Evolutionary conservation across 257 asterid genomes (phyloP).

Genomic region (Solanum infundibuliforme): DNA sequence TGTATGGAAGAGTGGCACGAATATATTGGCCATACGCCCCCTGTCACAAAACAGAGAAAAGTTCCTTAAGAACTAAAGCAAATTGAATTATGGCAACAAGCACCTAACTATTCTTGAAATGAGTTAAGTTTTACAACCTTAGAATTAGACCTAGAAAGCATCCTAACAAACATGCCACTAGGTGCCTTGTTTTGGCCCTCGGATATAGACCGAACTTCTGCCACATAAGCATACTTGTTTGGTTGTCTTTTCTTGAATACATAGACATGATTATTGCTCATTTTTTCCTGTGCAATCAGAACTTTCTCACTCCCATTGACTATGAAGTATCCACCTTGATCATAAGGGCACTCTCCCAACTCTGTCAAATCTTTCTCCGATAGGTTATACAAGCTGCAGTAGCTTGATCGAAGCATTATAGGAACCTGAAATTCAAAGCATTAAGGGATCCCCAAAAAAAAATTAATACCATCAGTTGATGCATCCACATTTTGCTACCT

Average conservation of each 20-base stretch:
- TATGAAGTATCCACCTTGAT: constrained; percentile 96
- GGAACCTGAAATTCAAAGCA: constrained; percentile 51
- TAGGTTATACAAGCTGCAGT: constrained; percentile 78
- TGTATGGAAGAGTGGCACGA: constrained; percentile 90
- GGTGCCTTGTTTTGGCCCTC: constrained; percentile 94
- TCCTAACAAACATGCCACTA: constrained; percentile 90
- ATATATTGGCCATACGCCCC: constrained; percentile 95
- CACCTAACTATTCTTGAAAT: neutral
- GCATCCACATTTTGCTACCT: constrained; percentile 31
- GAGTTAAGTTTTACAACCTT: constrained; percentile 56
- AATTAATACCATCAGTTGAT: neutral
- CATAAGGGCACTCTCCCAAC: constrained; percentile 96
- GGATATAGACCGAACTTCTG: constrained; percentile 95
- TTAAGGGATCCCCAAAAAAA: neutral
- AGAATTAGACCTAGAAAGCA: constrained; percentile 94
- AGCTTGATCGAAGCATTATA: constrained; percentile 92
- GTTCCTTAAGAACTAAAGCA: neutral
- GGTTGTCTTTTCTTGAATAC: constrained; percentile 97
- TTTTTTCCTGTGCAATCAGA: constrained; percentile 96
- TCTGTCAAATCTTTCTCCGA: constrained; percentile 97
- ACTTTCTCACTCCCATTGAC: constrained; percentile 98
- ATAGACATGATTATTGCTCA: constrained; percentile 97
- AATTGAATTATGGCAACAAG: neutral
- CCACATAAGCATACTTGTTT: constrained; percentile 92
- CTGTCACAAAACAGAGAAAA: constrained; percentile 26